Conservation (phyloP, 169 alveolate genomes). For the Plasmodium relictum region DNA sequence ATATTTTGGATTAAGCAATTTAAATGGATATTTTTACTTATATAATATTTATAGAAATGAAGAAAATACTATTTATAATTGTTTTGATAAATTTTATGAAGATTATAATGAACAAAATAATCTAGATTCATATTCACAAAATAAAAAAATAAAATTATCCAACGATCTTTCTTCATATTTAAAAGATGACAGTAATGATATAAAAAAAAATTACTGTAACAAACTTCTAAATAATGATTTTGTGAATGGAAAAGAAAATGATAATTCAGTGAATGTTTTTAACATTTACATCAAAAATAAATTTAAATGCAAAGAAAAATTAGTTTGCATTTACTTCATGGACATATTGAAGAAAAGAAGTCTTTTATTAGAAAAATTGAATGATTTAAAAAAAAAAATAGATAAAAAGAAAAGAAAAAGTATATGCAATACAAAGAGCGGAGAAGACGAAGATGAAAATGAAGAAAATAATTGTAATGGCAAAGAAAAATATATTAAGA, state of each 20-base stretch:
- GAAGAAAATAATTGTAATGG: not conserved
- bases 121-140: too few relatives aligned
- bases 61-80: constrained; percentile 22
- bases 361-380: not conserved
- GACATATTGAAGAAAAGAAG: constrained; percentile 17
- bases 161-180: not conserved
- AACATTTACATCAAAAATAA: constrained; percentile 29
- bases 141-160: constrained; percentile 16
- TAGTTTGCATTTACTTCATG: constrained; percentile 33
- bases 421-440: not conserved
- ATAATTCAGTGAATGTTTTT: not conserved
- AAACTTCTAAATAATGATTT: not conserved
- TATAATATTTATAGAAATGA: constrained; percentile 37
- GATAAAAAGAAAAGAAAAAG: constrained; percentile 8
- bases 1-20: constrained; percentile 33
- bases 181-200: not conserved
- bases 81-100: constrained; percentile 47
- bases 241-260: not conserved
- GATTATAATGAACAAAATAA: not conserved
- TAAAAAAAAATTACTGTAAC: not conserved
- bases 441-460: not conserved
- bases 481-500: not conserved
- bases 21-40: constrained; percentile 49
- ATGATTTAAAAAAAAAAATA: not conserved
- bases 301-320: constrained; percentile 51